Conservation (phyloP, 192 early-diverging fungal genomes). For the Phlyctochytrium arcticum region DNA sequence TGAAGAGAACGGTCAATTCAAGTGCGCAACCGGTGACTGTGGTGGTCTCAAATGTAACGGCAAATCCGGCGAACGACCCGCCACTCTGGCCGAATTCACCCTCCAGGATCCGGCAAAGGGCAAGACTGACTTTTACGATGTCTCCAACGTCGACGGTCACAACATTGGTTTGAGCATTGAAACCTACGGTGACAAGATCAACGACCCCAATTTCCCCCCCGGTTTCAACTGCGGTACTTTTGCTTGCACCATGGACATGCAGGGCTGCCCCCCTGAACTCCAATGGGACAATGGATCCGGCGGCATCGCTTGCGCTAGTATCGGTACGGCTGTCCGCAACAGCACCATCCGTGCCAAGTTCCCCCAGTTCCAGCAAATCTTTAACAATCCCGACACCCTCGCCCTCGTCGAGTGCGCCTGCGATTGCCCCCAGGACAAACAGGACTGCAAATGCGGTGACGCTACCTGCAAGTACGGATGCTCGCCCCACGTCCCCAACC, state of each 20-base stretch:
- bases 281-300: neutral
- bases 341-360: neutral
- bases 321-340: neutral
- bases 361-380: neutral
- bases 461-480: slow-evolving; percentile 16
- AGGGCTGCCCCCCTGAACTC: slow-evolving; percentile 3
- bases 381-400: slow-evolving; percentile 9
- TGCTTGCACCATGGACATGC: slow-evolving; percentile 19
- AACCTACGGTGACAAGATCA: slow-evolving; percentile 16
- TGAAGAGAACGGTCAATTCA: neutral
- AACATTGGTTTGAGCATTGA: slow-evolving; percentile 23
- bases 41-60: slow-evolving; percentile 30
- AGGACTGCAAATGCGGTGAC: slow-evolving; percentile 13
- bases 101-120: slow-evolving; percentile 19
- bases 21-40: slow-evolving; percentile 29
- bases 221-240: slow-evolving; percentile 30
- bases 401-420: slow-evolving; percentile 20
- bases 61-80: slow-evolving; percentile 18
- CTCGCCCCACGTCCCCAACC: slow-evolving; percentile 17
- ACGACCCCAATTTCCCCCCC: slow-evolving; percentile 7
- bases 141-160: slow-evolving; percentile 31
- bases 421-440: slow-evolving; percentile 10
- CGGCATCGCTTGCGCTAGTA: neutral
- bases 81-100: slow-evolving; percentile 34
- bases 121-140: slow-evolving; percentile 30